Evolutionary conservation across 2,329 filamentous ascomycete species (phyloP), one percentile per base, ranked within the genome.

Genomic region (Ophiognomonia clavigignenti-juglandacearum): DNA sequence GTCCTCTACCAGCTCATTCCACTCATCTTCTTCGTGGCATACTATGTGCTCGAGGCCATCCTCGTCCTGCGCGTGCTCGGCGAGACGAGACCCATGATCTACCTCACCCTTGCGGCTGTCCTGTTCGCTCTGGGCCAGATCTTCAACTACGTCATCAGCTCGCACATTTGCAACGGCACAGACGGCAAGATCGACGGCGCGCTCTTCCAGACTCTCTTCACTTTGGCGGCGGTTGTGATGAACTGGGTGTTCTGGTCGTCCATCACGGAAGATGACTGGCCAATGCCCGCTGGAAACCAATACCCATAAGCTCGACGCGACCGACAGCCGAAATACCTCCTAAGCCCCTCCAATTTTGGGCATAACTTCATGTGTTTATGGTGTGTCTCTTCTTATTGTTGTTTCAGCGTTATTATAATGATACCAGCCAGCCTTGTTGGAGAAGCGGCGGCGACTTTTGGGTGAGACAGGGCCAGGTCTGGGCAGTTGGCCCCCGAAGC

Each of bases 191-290:
- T 98, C 61, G 92, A 98, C 62, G 93, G 93, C 41, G 82, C 92
- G 6, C 69, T 98, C 1, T 98, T 98, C 65, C 81, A 96, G 66
- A 95, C 91, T 0, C 72, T 97, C 6, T 97, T 98, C 70, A 97
- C 91, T 0, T 74, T 96, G 1, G 70, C 92, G 11, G 77, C 91
- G 0, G 89, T 98, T 4, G 75, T 88, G 16, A 82, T 82, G 68
- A 71, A 96, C 54, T 98, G 93, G 91, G 67, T 88, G 48, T 98
- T 98, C 74, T 98, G 93, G 93, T 95, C 90, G 39, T 96, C 90
- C 70, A 98, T 98, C 59, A 98, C 93, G 14, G 93, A 98, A 69
- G 93, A 98, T 61, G 92, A 96, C 71, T 98, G 93, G 93, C 89
- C 91, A 16, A 77, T 78, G 66, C 70, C 74, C 27, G 66, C 65